Conservation (phyloP, 139 green algal species). For the Astrephomene gubernaculifera region DNA sequence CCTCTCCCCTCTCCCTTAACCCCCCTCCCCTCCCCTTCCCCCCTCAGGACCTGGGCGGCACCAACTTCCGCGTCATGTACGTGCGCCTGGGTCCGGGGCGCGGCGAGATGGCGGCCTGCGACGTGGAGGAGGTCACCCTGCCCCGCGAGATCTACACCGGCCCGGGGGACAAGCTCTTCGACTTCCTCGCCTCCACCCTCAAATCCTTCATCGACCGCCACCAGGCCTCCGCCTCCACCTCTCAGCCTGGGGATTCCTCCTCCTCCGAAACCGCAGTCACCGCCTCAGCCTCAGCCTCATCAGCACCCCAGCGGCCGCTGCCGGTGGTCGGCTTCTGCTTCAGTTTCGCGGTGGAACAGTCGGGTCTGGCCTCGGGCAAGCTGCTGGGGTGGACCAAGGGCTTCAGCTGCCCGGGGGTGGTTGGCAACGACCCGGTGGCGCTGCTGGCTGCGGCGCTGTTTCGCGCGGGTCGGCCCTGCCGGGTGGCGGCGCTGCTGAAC, state of each 20-base stretch:
- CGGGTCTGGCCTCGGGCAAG: constrained; percentile 74
- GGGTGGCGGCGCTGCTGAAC: constrained; percentile 80
- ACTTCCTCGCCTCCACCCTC: constrained; percentile 73
- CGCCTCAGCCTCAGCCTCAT: neutral
- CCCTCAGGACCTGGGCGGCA: constrained; percentile 88
- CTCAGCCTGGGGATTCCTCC: no score
- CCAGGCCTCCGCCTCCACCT: neutral
- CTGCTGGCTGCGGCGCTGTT: constrained; percentile 55
- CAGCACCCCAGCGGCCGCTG: neutral
- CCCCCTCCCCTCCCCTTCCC: neutral
- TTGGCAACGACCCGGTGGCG: constrained; percentile 68
- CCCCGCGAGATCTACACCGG: constrained; percentile 63
- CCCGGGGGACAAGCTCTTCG: constrained; percentile 73
- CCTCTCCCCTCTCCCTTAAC: neutral
- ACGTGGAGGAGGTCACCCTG: constrained; percentile 69
- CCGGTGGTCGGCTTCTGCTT: constrained; percentile 93
- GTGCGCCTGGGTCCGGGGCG: constrained; percentile 54
- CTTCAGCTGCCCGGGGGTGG: constrained; percentile 64
- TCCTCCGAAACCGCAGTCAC: neutral
- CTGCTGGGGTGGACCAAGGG: constrained; percentile 95
- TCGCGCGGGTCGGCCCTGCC: constrained; percentile 48
- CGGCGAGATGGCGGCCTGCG: constrained; percentile 53
- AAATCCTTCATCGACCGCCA: constrained; percentile 59
- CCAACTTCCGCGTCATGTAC: constrained; percentile 87
- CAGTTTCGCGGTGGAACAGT: constrained; percentile 90